Percentiles rank a stretch among this genome's conserved stretches.
phyloP scores from a whole-genome alignment of 2,329 filamentous ascomycete species.

The Fusarium falciforme region DNA sequence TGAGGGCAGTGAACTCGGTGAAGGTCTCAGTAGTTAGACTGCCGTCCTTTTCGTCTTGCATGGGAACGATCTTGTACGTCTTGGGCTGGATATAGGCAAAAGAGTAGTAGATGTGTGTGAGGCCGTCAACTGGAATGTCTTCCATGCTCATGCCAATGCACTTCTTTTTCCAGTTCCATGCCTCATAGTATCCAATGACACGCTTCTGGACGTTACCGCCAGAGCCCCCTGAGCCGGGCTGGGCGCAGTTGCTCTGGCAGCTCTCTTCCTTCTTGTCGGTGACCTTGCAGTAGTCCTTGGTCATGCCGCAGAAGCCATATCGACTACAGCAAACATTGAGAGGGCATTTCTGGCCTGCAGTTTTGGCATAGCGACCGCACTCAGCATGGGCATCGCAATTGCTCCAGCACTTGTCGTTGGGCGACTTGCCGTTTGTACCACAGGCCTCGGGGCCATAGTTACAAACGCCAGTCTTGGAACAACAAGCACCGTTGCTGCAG shows the following conservation, averaged over 20 bases:
- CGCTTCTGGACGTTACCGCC: background rate
- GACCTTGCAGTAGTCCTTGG: background rate
- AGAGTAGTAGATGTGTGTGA: constrained; percentile 46
- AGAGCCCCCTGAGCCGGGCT: background rate
- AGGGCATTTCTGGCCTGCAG: background rate
- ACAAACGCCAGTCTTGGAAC: background rate
- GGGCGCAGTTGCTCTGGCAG: background rate
- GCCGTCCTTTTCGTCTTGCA: constrained; percentile 35
- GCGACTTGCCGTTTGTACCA: background rate
- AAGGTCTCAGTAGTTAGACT: constrained; percentile 20
- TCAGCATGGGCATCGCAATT: background rate
- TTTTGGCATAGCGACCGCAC: background rate
- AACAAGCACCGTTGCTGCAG: background rate
- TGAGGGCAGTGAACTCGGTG: constrained; percentile 46
- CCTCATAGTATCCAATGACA: background rate
- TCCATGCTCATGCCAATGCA: constrained; percentile 14
- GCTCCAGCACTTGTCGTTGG: background rate
- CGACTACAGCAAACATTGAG: background rate
- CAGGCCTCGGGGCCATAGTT: background rate
- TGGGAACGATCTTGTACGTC: constrained; percentile 43
- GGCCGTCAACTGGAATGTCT: constrained; percentile 29
- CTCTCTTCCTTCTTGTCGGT: background rate
- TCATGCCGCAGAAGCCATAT: background rate
- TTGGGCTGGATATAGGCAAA: constrained; percentile 50
- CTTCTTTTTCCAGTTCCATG: constrained; percentile 33